These are phyloP conservation scores for Emergomyces orientalis DNA, from an alignment of 2,329 filamentous ascomycete genomes.

Conservation along the genomic window DNA sequence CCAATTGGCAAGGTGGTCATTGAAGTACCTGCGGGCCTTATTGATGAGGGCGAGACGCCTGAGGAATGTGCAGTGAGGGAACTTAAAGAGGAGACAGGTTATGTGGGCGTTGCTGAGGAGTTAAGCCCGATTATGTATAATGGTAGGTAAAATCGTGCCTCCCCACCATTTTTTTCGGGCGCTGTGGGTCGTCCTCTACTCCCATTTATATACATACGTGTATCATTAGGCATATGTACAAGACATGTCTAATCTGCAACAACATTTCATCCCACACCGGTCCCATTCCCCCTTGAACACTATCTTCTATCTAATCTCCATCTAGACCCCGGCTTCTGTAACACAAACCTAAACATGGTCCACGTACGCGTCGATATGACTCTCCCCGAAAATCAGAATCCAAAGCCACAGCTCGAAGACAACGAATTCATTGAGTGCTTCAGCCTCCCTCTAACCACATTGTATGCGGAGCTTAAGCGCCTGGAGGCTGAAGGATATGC, in stretches of 20 bases:
- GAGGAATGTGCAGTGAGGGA: constrained; percentile 50
- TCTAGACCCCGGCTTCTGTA: constrained; percentile 42
- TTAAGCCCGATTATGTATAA: constrained; percentile 39
- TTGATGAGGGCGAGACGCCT: constrained; percentile 49
- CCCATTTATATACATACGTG: no score
- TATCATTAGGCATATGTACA: no score
- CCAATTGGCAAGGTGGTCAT: constrained; percentile 50
- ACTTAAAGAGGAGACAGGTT: constrained; percentile 54
- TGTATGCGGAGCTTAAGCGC: constrained; percentile 58
- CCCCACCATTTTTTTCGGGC: background rate
- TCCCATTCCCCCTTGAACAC: no score
- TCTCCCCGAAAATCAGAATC: constrained; percentile 58
- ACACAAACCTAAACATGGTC: constrained; percentile 47
- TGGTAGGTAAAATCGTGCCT: constrained; percentile 24
- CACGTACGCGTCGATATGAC: constrained; percentile 64
- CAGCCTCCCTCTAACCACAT: constrained; percentile 51
- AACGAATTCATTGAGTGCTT: constrained; percentile 78
- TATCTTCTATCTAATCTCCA: background rate
- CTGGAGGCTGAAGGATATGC: constrained; percentile 64
- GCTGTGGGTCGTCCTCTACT: no score
- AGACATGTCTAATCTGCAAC: no score
- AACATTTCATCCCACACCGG: no score
- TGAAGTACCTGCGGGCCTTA: constrained; percentile 52
- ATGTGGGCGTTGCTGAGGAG: constrained; percentile 42
- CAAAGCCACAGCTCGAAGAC: constrained; percentile 62